Evolutionary conservation across 805 yeast genomes (phyloP), one percentile per base, ranked within the genome.

Genomic region (Clavispora fructus): DNA sequence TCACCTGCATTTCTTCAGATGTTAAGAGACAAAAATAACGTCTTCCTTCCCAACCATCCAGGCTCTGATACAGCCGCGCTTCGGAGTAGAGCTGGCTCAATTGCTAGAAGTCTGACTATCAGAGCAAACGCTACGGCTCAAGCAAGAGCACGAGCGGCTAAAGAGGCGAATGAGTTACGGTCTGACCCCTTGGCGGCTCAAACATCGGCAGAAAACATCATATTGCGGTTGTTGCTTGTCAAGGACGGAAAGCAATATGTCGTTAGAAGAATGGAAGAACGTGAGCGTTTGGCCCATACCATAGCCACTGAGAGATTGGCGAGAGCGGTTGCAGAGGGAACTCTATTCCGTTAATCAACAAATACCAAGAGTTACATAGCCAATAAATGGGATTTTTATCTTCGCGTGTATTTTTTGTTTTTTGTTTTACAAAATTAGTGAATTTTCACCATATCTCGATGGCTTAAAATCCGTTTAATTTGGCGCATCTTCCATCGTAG

Each of bases 151-250:
- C 65, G 66, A 39, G 65, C 65, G 11, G 58, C 51, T 4, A 48
- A 53, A 39, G 63, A 61, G 9, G 60, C 53, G 1, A 48, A 39
- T 41, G 56, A 46, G 50, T 50, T 40, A 40, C 57, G 41, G 49
- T 42, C 56, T 5, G 74, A 74, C 38, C 78, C 59, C 2, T 57
- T 66, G 6, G 60, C 67, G n/a, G 69, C 72, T 0, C 73, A 71
- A 43, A 62, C 68, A 1, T 55, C 61, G 5, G 75, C 78, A 6
- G 91, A 87, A 54, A 88, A 88, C 54, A 74, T 89, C 11, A 72
- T 91, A 7, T 64, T 92, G 49, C 74, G 97, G 42, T 72, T 89
- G 13, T 61, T 92, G 44, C 65, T 90, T 25, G 72, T 90, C 33
- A 79, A 82, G 48, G 87, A 81, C 19, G 83, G 84, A 42, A 67